Evolutionary conservation across 106 monocot species (phyloP).

Genomic region (Dendrobium nobile): DNA sequence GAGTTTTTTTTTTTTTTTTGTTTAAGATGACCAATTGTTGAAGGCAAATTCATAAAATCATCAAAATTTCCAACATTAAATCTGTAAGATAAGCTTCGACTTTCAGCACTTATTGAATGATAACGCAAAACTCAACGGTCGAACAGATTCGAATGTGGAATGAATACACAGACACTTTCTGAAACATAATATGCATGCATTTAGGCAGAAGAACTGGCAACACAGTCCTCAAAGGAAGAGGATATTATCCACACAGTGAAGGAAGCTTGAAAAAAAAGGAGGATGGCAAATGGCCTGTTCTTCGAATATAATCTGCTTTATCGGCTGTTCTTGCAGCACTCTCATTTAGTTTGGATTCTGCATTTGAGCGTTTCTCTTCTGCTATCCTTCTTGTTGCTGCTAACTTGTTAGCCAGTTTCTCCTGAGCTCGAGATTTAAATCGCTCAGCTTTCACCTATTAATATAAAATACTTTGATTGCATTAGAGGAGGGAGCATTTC

Average conservation of each 20-base stretch:
- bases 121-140: neutral
- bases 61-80: no score
- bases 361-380: constrained; percentile 68
- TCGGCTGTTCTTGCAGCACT: constrained; percentile 58
- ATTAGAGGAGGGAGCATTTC: neutral
- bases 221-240: neutral
- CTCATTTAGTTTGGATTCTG: constrained; percentile 68
- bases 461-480: neutral
- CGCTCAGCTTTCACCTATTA: constrained; percentile 69
- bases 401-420: constrained; percentile 58
- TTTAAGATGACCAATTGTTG: no score
- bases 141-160: neutral
- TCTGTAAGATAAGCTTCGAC: no score
- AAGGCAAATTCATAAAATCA: no score
- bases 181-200: neutral
- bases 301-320: constrained; percentile 69
- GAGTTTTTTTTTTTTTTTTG: no score
- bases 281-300: constrained; percentile 76
- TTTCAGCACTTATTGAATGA: no score
- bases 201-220: neutral
- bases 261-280: constrained; percentile 68
- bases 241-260: constrained; percentile 40
- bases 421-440: constrained; percentile 62
- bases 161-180: neutral
- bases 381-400: constrained; percentile 59